Base-by-base conservation (phyloP, 352 stramenopile species). In the Aphanomyces astaci region DNA sequence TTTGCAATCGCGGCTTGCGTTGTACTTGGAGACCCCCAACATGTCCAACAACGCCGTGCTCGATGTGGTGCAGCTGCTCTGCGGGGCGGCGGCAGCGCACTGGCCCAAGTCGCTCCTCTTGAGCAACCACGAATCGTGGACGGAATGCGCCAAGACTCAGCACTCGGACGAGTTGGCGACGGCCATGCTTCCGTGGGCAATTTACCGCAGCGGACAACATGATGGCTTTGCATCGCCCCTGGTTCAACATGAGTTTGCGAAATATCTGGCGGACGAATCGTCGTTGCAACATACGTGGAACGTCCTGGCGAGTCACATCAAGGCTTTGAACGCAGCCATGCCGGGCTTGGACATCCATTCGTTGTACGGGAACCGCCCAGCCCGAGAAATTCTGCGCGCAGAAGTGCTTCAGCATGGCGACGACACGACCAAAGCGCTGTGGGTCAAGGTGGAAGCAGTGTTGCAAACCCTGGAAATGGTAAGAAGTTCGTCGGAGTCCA, bases 161-260 rank as follows among this genome's bases (percentile, higher is more conserved):
- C 3, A 10, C 0, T 32, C 30, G 1, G 40, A 51, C 30, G 32
- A 40, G 22, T n/a, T 68, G 15, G 24, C 31, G 22, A 60, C 17
- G 33, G 4, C 49, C 2, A 11, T 68, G 2, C 27, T 68, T n/a
- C 62, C 62, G 5, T 68, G 62, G 62, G 62, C 62, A 11, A 25
- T 68, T 31, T 68, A 68, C 33, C 62, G 62, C 4, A 68, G 62
- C 27, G 62, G 62, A 27, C 48, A 68, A 46, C 62, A 45, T 17
- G 32, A 25, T 19, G 51, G 51, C 27, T 68, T 68, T 32, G 15
- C 28, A 2, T 17, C n/a, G 7, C 13, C 30, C 10, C 10, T n/a
- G 10, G 22, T 31, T 17, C 40, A 68, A 13, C 25, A 39, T 32
- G 39, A 22, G 4, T 68, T 59, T 43, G 62, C 28, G 24, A 60